phyloP scores from a whole-genome alignment of 2,329 filamentous ascomycete species.

The Hypoxylon sp. region DNA sequence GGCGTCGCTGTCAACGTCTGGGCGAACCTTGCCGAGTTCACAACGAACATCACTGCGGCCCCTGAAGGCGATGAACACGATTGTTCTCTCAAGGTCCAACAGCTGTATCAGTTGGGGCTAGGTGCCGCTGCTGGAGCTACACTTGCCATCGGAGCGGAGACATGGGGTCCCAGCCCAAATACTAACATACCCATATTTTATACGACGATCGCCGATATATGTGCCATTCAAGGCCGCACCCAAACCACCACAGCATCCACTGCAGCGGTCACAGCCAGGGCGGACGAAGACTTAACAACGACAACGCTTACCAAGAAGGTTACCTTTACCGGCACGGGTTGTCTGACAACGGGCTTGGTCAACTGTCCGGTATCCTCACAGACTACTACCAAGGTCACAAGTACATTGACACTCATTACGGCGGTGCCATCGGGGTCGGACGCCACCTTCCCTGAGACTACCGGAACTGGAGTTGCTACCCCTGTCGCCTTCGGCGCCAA shows the following conservation, averaged over 20 bases:
- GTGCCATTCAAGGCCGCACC: conserved; percentile 53
- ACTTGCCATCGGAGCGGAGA: conserved; percentile 57
- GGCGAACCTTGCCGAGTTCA: conserved; percentile 67
- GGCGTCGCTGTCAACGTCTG: conserved; percentile 65
- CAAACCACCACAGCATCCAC: conserved; percentile 35
- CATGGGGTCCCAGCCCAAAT: conserved; percentile 64
- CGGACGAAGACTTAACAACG: conserved; percentile 53
- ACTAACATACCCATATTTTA: conserved; percentile 66
- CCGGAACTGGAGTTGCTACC: conserved; percentile 50
- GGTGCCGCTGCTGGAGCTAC: conserved; percentile 68
- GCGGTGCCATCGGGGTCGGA: conserved; percentile 56
- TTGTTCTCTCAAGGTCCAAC: conserved; percentile 61
- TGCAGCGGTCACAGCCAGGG: conserved; percentile 43
- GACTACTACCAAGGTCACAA: conserved; percentile 57
- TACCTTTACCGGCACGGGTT: conserved; percentile 61
- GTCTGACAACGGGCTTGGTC: conserved; percentile 57
- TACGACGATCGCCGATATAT: conserved; percentile 62
- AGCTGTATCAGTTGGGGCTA: conserved; percentile 65
- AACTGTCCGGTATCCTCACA: conserved; percentile 67
- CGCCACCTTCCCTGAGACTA: conserved; percentile 58
- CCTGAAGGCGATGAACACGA: conserved; percentile 51
- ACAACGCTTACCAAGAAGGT: conserved; percentile 58
- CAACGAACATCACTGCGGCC: conserved; percentile 62
- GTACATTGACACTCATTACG: conserved; percentile 57
- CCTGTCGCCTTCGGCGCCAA: conserved; percentile 60